phyloP scores from a whole-genome alignment of 345 rosid genomes.

The Moricandia arvensis region DNA sequence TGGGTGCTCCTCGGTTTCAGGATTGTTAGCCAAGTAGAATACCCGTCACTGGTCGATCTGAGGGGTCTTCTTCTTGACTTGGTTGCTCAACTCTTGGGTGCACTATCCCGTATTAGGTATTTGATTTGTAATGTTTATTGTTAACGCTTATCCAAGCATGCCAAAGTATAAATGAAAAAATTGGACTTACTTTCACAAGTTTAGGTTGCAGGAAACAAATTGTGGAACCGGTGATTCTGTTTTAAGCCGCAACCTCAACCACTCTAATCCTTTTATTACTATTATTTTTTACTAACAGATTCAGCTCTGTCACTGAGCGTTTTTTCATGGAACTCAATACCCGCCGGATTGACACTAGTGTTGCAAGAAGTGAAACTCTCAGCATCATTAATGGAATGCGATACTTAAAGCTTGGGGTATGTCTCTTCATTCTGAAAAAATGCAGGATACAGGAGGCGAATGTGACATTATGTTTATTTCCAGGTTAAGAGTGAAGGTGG shows the following conservation, averaged over 20 bases:
- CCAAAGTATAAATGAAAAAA: not conserved
- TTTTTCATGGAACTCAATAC: conserved; percentile 91
- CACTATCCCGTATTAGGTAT: conserved; percentile 96
- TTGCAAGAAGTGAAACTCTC: conserved; percentile 88
- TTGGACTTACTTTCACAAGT: conserved; percentile 11
- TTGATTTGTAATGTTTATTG: conserved; percentile 11
- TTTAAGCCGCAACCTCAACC: conserved; percentile 13
- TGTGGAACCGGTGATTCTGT: conserved; percentile 1
- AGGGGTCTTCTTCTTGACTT: conserved; percentile 93
- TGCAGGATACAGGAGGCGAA: conserved; percentile 16
- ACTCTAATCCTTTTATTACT: conserved; percentile 21
- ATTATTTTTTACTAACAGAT: conserved; percentile 48
- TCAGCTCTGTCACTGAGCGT: conserved; percentile 96
- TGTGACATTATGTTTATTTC: conserved; percentile 36
- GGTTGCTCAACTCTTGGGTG: conserved; percentile 97
- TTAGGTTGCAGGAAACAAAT: conserved; percentile 10
- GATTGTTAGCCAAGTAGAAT: conserved; percentile 97
- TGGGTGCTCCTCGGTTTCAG: conserved; percentile 47
- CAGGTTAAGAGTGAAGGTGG: conserved; percentile 99
- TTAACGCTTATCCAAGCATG: not conserved
- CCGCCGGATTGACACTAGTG: conserved; percentile 80
- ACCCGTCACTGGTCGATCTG: conserved; percentile 96
- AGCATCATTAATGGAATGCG: conserved; percentile 99
- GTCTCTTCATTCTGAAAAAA: conserved; percentile 34
- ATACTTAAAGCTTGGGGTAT: conserved; percentile 94